phyloP scores from a whole-genome alignment of 192 early-diverging fungal species.

The Pilaira anomala region DNA sequence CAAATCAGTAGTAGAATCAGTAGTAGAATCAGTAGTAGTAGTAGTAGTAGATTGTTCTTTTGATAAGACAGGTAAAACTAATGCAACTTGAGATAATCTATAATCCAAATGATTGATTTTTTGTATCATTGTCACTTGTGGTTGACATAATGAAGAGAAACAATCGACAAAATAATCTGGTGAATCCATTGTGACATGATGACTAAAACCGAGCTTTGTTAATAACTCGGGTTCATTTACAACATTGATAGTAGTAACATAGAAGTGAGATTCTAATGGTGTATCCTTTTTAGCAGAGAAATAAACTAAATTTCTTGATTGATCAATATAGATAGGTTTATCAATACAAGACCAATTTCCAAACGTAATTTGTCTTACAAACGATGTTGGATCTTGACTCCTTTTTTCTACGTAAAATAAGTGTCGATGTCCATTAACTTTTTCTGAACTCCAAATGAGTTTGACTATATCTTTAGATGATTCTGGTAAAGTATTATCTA shows the following conservation, averaged over 20 bases:
- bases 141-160: conserved; percentile 45
- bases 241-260: conserved; percentile 46
- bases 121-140: conserved; percentile 20
- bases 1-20: not conserved
- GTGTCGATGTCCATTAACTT: conserved; percentile 54
- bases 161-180: conserved; percentile 45
- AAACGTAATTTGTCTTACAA: conserved; percentile 45
- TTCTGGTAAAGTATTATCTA: not conserved
- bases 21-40: not conserved
- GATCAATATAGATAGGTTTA: conserved; percentile 54
- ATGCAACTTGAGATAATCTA: not conserved
- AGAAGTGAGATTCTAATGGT: conserved; percentile 60
- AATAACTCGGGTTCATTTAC: conserved; percentile 23
- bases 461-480: conserved; percentile 13
- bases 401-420: conserved; percentile 48
- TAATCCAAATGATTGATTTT: not conserved
- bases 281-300: conserved; percentile 58
- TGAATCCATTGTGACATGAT: conserved; percentile 37
- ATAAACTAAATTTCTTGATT: conserved; percentile 48
- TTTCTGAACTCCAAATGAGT: conserved; percentile 57
- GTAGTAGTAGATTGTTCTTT: not conserved
- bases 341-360: conserved; percentile 63
- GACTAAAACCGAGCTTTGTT: conserved; percentile 50
- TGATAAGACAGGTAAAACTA: not conserved
- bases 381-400: conserved; percentile 11